phyloP scores from a whole-genome alignment of 768 basidiomycete species.

The Cystoderma amianthinum region DNA sequence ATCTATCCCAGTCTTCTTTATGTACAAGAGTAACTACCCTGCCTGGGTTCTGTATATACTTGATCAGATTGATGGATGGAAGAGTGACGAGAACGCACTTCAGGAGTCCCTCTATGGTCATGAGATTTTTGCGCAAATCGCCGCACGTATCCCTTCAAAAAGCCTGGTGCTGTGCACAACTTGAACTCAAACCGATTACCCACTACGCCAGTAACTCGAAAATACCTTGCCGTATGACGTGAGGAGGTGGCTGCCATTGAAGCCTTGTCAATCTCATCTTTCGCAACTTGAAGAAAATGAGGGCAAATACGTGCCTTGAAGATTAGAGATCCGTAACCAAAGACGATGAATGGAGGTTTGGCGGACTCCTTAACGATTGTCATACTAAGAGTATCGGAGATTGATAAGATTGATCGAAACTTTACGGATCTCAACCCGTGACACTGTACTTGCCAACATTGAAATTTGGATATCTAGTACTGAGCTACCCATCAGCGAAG shows the following conservation, averaged over 20 bases:
- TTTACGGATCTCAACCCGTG: too few relatives aligned
- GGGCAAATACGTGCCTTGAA: slow-evolving; percentile 59
- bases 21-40: slow-evolving; percentile 87
- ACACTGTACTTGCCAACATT: too few relatives aligned
- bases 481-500: too few relatives aligned
- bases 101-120: slow-evolving; percentile 88
- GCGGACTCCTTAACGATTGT: too few relatives aligned
- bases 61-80: not conserved
- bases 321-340: slow-evolving; percentile 90
- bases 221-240: slow-evolving; percentile 62
- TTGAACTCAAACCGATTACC: not conserved
- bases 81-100: slow-evolving; percentile 32
- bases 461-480: too few relatives aligned
- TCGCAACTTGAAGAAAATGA: too few relatives aligned
- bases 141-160: slow-evolving; percentile 84
- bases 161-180: slow-evolving; percentile 55
- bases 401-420: too few relatives aligned
- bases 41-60: slow-evolving; percentile 59
- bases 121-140: slow-evolving; percentile 89
- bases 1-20: slow-evolving; percentile 80
- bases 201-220: not conserved
- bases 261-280: too few relatives aligned
- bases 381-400: too few relatives aligned
- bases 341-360: slow-evolving; percentile 76
- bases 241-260: slow-evolving; percentile 88